Conservation (phyloP, 1,284 basidiomycete species). For the Microbotryum intermedium region DNA sequence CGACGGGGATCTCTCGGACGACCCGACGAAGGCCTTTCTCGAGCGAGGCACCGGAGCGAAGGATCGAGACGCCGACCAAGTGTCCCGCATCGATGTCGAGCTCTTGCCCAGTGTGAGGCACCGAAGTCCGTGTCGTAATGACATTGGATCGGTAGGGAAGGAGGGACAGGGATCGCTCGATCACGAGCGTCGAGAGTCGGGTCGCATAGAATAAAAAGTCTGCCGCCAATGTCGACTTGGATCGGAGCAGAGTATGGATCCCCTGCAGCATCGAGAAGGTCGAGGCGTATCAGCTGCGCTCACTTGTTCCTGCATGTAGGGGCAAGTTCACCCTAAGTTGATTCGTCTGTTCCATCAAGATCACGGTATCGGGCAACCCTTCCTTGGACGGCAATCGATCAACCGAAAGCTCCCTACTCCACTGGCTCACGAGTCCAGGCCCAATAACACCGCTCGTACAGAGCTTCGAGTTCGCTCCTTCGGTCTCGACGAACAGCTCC, state of each 20-base stretch:
- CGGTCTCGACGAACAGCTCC: slow-evolving; percentile 49
- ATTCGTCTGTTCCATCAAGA: slow-evolving; percentile 65
- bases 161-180: slow-evolving; percentile 73
- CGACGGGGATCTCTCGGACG: slow-evolving; percentile 75
- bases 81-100: slow-evolving; percentile 50
- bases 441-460: background rate
- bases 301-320: too few species aligned
- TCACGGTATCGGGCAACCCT: slow-evolving; percentile 49
- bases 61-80: slow-evolving; percentile 73
- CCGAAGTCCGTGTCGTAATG: slow-evolving; percentile 61
- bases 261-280: slow-evolving; percentile 48
- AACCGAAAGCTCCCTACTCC: background rate
- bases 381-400: slow-evolving; percentile 21
- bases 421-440: background rate
- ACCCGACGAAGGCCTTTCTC: slow-evolving; percentile 84
- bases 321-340: slow-evolving; percentile 59
- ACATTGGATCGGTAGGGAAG: slow-evolving; percentile 61
- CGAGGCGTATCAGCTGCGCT: background rate
- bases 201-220: slow-evolving; percentile 88
- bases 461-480: slow-evolving; percentile 2
- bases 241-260: slow-evolving; percentile 44
- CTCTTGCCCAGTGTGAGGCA: slow-evolving; percentile 54
- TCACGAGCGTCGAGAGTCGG: slow-evolving; percentile 70
- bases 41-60: slow-evolving; percentile 80
- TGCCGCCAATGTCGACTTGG: slow-evolving; percentile 53